Evolutionary conservation across 1,139 yeast species (phyloP).

Genomic region (Hanseniaspora gamundiae): DNA sequence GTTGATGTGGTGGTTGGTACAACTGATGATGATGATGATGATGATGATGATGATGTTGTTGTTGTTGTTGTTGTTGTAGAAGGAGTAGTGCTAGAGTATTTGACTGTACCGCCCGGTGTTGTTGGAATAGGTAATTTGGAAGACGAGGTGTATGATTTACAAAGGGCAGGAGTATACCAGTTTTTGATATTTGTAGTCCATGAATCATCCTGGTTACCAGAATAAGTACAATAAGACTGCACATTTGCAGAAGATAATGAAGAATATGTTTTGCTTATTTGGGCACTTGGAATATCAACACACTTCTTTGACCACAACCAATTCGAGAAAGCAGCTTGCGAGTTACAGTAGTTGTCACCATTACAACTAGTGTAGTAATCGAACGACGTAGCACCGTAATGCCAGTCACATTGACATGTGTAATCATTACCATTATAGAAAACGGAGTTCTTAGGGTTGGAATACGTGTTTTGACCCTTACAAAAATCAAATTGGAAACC

Average conservation of each 20-base stretch:
- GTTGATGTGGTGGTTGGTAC: no score
- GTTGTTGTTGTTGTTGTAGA: no score
- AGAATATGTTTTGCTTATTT: neutral
- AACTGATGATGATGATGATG: no score
- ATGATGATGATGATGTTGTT: no score
- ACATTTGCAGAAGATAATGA: neutral
- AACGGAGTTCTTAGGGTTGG: neutral
- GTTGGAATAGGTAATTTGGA: neutral
- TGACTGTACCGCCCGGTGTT: neutral
- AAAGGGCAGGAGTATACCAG: neutral
- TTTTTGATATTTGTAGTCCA: neutral
- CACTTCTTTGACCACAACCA: conserved; percentile 5
- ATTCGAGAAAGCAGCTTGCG: conserved; percentile 6
- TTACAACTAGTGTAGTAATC: conserved; percentile 7
- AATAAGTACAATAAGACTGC: neutral
- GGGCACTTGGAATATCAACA: neutral
- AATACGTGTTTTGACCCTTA: conserved; percentile 1
- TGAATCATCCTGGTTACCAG: neutral
- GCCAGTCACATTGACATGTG: conserved; percentile 6
- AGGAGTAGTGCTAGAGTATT: neutral
- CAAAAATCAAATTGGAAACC: conserved; percentile 8
- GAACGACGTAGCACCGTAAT: conserved; percentile 6
- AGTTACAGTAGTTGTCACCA: conserved; percentile 5
- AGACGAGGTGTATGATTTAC: neutral
- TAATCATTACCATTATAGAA: conserved; percentile 4